Evolutionary conservation across 1,284 basidiomycete species (phyloP).

Genomic region (Irpex sp.): DNA sequence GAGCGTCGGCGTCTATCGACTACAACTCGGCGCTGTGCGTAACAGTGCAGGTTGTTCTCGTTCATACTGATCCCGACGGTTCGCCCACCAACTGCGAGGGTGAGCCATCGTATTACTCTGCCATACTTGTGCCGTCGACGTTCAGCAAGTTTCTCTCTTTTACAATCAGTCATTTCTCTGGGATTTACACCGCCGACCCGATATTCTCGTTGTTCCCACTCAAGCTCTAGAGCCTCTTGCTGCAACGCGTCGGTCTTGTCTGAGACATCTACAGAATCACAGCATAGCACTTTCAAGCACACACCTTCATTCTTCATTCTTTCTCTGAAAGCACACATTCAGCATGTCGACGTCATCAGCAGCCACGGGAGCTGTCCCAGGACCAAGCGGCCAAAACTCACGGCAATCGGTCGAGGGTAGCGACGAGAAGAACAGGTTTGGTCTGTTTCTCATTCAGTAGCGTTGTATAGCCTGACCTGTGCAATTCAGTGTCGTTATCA

Average conservation of each 20-base stretch:
- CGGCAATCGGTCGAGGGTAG: conserved; percentile 48
- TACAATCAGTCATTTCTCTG: conserved; percentile 20
- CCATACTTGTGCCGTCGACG: conserved; percentile 16
- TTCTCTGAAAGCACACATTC: conserved; percentile 1
- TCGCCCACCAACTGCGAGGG: conserved; percentile 15
- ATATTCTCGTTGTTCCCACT: neutral
- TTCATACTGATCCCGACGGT: conserved; percentile 21
- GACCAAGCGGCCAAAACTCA: conserved; percentile 46
- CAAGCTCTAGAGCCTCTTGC: neutral
- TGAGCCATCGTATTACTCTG: conserved; percentile 16
- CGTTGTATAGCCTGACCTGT: conserved; percentile 5
- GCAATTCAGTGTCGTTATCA: conserved; percentile 80
- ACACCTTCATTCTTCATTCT: neutral
- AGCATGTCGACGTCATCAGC: conserved; percentile 32
- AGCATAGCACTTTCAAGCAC: neutral
- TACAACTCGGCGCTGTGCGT: conserved; percentile 1
- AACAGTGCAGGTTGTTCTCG: conserved; percentile 20
- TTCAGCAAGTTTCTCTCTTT: conserved; percentile 29
- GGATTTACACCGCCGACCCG: conserved; percentile 16
- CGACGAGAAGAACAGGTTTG: conserved; percentile 75
- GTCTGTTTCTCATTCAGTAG: conserved; percentile 10
- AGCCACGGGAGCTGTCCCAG: conserved; percentile 34
- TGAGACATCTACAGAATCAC: neutral
- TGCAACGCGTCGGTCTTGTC: neutral
- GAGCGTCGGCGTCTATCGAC: neutral